These are phyloP conservation scores for Podaxis mareebaensis DNA, from an alignment of 768 basidiomycete genomes.

Conservation along the genomic window DNA sequence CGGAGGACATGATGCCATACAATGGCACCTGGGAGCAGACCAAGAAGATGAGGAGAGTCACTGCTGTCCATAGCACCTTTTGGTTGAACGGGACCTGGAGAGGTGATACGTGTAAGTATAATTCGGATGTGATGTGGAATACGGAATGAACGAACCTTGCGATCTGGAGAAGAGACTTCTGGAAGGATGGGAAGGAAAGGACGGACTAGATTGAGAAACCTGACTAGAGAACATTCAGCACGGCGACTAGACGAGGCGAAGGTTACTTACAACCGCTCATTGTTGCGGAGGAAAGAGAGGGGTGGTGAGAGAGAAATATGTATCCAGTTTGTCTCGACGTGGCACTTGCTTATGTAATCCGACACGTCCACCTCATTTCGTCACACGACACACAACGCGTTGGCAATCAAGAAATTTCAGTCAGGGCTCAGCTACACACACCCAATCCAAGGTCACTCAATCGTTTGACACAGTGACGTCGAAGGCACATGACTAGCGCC, in stretches of 20 bases:
- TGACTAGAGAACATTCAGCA: slow-evolving; percentile 53
- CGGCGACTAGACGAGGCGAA: background rate
- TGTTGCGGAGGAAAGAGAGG: slow-evolving; percentile 37
- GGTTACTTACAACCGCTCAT: slow-evolving; percentile 76
- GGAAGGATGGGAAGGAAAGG: slow-evolving; percentile 97
- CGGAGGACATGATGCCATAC: slow-evolving; percentile 99
- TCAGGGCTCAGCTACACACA: background rate
- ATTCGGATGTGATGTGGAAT: background rate
- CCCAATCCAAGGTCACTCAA: too few relatives aligned
- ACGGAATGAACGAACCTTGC: slow-evolving; percentile 64
- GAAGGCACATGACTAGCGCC: background rate
- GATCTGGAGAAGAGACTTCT: slow-evolving; percentile 96
- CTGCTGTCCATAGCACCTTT: slow-evolving; percentile 98
- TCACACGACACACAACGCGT: background rate
- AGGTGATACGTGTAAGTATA: background rate
- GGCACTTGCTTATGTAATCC: slow-evolving; percentile 7
- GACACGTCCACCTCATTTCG: background rate
- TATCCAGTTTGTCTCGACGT: slow-evolving; percentile 9
- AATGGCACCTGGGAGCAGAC: slow-evolving; percentile 99
- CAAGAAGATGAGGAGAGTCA: slow-evolving; percentile 98
- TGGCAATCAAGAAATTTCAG: background rate
- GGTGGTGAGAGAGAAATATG: background rate
- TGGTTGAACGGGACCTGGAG: slow-evolving; percentile 94
- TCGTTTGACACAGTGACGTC: background rate
- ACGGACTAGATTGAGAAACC: slow-evolving; percentile 96